A percentile compares a stretch with the other conserved stretches of the same genome.
These are phyloP conservation scores for Komagataella pastoris DNA, from an alignment of 805 yeast species.

Conservation along the genomic window DNA sequence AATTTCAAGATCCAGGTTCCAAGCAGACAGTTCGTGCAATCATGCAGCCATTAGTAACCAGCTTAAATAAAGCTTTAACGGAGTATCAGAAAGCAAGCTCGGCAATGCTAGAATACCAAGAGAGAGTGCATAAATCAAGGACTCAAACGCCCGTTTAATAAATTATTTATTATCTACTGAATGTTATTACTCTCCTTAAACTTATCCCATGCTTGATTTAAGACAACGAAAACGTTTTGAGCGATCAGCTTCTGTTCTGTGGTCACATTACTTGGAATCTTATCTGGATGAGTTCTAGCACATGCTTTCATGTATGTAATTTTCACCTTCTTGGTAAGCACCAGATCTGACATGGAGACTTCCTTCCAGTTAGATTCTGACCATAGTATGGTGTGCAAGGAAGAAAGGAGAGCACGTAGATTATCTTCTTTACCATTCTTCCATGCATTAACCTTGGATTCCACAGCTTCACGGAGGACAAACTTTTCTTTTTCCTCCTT, in stretches of 20 bases:
- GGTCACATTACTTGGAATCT: conserved; percentile 43
- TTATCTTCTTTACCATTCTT: conserved; percentile 66
- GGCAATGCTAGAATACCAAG: background rate
- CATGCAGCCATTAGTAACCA: conserved; percentile 28
- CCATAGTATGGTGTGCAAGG: conserved; percentile 57
- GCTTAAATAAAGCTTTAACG: conserved; percentile 31
- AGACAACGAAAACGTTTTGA: conserved; percentile 68
- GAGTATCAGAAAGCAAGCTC: conserved; percentile 26
- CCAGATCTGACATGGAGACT: conserved; percentile 60
- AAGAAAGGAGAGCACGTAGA: conserved; percentile 60
- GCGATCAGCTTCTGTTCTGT: conserved; percentile 74
- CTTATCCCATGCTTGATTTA: conserved; percentile 84
- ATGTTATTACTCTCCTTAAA: conserved; percentile 48
- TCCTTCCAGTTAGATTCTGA: conserved; percentile 54
- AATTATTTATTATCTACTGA: background rate
- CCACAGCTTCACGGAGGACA: conserved; percentile 50
- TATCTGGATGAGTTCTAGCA: conserved; percentile 75
- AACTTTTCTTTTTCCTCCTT: conserved; percentile 44
- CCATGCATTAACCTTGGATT: conserved; percentile 46
- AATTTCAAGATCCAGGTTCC: conserved; percentile 6
- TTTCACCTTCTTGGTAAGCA: conserved; percentile 83
- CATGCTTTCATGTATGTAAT: conserved; percentile 73
- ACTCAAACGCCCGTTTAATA: background rate
- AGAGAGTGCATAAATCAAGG: background rate
- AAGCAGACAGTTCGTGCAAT: conserved; percentile 4